Base-by-base conservation (phyloP, 257 asterid genomes). In the Lithospermum erythrorhizon region DNA sequence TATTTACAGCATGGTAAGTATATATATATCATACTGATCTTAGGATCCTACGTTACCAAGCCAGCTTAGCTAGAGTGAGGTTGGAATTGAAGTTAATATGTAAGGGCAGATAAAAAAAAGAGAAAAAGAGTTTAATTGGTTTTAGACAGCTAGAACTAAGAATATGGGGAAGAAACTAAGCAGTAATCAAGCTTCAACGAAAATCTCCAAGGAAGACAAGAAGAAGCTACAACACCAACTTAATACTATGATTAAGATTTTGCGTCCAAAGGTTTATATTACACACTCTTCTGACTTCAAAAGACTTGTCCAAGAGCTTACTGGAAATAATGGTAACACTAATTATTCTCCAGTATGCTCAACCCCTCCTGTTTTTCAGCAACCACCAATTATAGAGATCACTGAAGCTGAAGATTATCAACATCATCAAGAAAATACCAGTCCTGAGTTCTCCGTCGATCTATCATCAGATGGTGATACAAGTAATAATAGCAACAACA, bases 221-320 rank as follows among this genome's bases (percentile, higher is more conserved):
- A 81, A 75, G 69, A 73, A 75, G 32, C 69, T 68, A 23, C 49
- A 41, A n/a, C n/a, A n/a, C n/a, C n/a, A n/a, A 41, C 51, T 72
- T 60, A 77, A 65, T 65, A 65, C 59, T 35, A 65, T 71, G 70
- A 76, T 76, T 23, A 73, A 78, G 57, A 59, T 66, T 29, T 29
- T 81, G 71, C 54, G 61, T 16, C 87, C 84, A 9, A 81, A 78
- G 58, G 84, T 78, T 22, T 81, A 71, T 67, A 76, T 78, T 65
- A 78, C 78, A 1, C 70, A 70, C 45, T 56, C 77, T 52, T 69
- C 77, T 23, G 76, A 75, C 55, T 81, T 81, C 87, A 78, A 78
- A 76, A 62, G 32, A 13, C 82, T 81, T 20, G 87, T 81, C 56
- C 87, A 81, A 76, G 59, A 78, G 21, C 82, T 78, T 22, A 75